Percentiles rank a stretch among this genome's conserved stretches.
Evolutionary conservation across 768 basidiomycete genomes (phyloP).

Genomic region (Fistulinella prunicolor): DNA sequence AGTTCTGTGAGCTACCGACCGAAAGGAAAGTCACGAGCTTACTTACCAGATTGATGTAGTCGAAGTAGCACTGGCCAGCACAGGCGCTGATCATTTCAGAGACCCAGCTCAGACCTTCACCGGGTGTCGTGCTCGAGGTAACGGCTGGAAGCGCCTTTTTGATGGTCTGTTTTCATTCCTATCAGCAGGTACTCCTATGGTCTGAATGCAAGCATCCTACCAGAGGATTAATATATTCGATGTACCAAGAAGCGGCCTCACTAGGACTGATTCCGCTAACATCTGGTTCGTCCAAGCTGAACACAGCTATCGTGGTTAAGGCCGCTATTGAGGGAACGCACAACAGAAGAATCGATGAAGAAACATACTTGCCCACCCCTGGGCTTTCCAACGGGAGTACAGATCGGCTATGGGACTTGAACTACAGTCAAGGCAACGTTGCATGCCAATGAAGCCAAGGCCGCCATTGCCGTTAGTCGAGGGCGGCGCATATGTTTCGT

Average conservation of each 20-base stretch:
- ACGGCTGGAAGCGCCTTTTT: constrained; percentile 40
- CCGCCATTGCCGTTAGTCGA: constrained; percentile 37
- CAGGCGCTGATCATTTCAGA: constrained; percentile 35
- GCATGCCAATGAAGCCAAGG: constrained; percentile 39
- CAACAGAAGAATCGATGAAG: not conserved
- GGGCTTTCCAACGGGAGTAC: constrained; percentile 29
- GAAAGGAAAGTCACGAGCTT: not conserved
- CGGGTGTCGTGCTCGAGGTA: constrained; percentile 30
- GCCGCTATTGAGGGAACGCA: not conserved
- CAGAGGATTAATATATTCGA: constrained; percentile 34
- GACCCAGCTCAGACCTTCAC: constrained; percentile 36
- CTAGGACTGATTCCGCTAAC: constrained; percentile 27
- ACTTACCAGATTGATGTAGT: constrained; percentile 36
- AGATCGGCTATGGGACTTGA: constrained; percentile 36
- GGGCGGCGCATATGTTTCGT: constrained; percentile 34
- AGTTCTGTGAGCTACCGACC: not conserved
- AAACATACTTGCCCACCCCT: constrained; percentile 32
- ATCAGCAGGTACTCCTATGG: not conserved
- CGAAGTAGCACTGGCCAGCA: constrained; percentile 33
- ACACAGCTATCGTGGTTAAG: constrained; percentile 23
- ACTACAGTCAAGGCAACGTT: constrained; percentile 35
- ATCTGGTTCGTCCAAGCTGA: constrained; percentile 39
- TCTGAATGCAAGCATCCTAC: constrained; percentile 14
- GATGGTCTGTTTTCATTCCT: constrained; percentile 23
- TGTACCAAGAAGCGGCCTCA: constrained; percentile 37